Percentiles rank a stretch among this genome's conserved stretches.
Evolutionary conservation across 2,329 filamentous ascomycete genomes (phyloP).

Genomic region (Monilinia laxa): DNA sequence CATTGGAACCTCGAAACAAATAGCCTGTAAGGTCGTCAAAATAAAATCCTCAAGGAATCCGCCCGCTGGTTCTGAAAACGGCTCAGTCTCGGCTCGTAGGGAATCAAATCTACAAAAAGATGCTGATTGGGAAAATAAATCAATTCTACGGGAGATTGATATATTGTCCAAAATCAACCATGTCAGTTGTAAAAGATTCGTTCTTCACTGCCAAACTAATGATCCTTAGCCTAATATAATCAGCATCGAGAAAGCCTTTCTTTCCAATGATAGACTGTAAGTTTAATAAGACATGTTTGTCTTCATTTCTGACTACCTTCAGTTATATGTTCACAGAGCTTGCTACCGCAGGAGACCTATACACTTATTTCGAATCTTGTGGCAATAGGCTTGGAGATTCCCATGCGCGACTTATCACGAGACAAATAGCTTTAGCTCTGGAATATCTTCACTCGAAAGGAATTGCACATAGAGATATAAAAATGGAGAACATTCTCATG

Average conservation of each 20-base stretch:
- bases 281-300: constrained; percentile 27
- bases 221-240: constrained; percentile 53
- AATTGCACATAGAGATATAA: constrained; percentile 40
- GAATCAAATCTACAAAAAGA: neutral
- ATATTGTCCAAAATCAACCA: constrained; percentile 55
- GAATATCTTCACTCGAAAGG: constrained; percentile 37
- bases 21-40: constrained; percentile 68
- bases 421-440: constrained; percentile 38
- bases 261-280: constrained; percentile 50
- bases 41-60: constrained; percentile 40
- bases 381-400: constrained; percentile 32
- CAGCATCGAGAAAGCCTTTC: constrained; percentile 52
- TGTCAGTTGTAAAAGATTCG: constrained; percentile 43
- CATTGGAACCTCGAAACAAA: constrained; percentile 52
- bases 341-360: constrained; percentile 48
- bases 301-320: constrained; percentile 22
- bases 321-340: constrained; percentile 59
- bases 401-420: constrained; percentile 36
- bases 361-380: constrained; percentile 36
- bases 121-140: constrained; percentile 39
- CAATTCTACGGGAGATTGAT: constrained; percentile 51
- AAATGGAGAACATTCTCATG: constrained; percentile 40
- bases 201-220: constrained; percentile 3
- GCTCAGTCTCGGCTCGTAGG: neutral
- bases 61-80: neutral